These are phyloP conservation scores for Craterostigma plantagineum DNA, from an alignment of 257 asterid genomes.

Conservation along the genomic window DNA sequence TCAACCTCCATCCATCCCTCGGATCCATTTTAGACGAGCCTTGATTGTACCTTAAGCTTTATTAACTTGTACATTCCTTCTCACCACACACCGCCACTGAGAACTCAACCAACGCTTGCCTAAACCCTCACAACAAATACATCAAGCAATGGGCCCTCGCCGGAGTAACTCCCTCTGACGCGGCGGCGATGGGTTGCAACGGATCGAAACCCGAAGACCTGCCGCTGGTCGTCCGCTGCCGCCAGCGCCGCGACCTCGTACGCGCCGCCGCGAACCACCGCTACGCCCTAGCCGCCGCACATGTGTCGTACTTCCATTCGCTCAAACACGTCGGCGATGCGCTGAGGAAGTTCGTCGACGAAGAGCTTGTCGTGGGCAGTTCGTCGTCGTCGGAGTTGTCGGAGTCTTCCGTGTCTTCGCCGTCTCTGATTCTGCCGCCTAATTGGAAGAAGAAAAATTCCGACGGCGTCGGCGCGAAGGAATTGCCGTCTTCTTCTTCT, in stretches of 20 bases:
- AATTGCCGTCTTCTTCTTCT: conserved; percentile 7
- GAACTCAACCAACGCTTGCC: too few species aligned
- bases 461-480: conserved; percentile 12
- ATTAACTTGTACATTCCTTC: too few species aligned
- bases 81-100: too few species aligned
- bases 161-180: too few species aligned
- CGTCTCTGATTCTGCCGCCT: conserved; percentile 53
- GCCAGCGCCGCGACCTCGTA: conserved; percentile 58
- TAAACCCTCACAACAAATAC: too few species aligned
- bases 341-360: conserved; percentile 70
- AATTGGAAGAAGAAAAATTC: conserved; percentile 14
- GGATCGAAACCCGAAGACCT: conserved; percentile 63
- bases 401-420: conserved; percentile 48
- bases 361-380: conserved; percentile 34
- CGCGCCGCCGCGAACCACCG: conserved; percentile 82
- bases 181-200: conserved; percentile 52
- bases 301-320: conserved; percentile 62
- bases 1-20: too few species aligned
- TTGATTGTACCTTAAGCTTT: too few species aligned
- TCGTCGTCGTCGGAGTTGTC: conserved; percentile 24
- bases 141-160: too few species aligned
- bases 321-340: conserved; percentile 89
- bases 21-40: too few species aligned
- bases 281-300: conserved; percentile 87
- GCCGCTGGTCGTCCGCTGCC: conserved; percentile 72